These are phyloP conservation scores for Dactylellina cionopaga DNA, from an alignment of 2,329 filamentous ascomycete genomes.

Conservation along the genomic window DNA sequence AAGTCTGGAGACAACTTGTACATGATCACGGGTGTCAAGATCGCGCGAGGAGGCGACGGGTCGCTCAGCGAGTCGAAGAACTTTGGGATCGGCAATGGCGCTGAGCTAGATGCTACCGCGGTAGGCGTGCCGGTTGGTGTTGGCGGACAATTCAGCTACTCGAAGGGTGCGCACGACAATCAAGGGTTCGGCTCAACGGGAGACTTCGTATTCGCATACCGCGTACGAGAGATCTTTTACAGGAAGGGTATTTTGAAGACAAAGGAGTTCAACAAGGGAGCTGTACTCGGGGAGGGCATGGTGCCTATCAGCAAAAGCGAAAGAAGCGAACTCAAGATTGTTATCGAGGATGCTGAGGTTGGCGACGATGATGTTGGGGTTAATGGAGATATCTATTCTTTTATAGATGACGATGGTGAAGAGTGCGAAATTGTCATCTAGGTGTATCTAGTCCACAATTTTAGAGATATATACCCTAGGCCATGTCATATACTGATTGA, in stretches of 20 bases:
- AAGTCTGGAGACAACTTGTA: not conserved
- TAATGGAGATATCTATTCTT: not conserved
- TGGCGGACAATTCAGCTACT: not conserved
- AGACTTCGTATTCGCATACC: conserved; percentile 9
- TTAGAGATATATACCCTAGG: no score
- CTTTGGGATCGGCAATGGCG: not conserved
- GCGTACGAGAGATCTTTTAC: conserved; percentile 3
- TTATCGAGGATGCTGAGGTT: not conserved
- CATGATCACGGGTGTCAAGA: conserved; percentile 15
- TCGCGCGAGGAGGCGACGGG: conserved; percentile 1
- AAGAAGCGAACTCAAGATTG: not conserved
- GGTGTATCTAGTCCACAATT: no score
- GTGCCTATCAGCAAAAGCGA: not conserved
- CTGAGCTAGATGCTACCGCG: not conserved
- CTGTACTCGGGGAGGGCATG: not conserved
- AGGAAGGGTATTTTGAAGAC: conserved; percentile 1
- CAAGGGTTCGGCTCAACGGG: not conserved
- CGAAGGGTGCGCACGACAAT: not conserved
- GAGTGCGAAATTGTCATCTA: not conserved
- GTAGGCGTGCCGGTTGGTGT: not conserved
- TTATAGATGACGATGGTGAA: not conserved
- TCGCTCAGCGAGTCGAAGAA: not conserved
- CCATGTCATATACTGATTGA: no score
- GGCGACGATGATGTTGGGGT: not conserved
- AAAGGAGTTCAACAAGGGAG: conserved; percentile 6